phyloP scores from a whole-genome alignment of 495 filamentous ascomycete species.

The Xanthoparmelia taractica region DNA sequence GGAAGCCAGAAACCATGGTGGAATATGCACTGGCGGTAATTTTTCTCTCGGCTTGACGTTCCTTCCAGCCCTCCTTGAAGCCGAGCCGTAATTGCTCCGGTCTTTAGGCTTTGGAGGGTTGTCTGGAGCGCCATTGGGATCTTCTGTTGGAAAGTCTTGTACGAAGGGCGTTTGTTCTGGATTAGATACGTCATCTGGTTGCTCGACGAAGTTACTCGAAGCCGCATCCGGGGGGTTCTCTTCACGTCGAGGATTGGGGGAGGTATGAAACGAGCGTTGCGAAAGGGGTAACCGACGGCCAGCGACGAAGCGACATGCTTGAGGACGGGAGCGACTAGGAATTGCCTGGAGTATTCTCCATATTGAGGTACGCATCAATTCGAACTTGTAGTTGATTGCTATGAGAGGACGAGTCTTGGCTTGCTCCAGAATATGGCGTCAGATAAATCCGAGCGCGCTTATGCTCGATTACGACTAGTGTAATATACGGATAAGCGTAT shows the following conservation, averaged over 20 bases:
- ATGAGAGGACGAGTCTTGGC: not conserved
- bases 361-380: slow-evolving; percentile 21
- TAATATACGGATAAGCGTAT: too few relatives aligned
- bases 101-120: slow-evolving; percentile 20
- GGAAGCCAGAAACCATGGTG: slow-evolving; percentile 36
- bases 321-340: slow-evolving; percentile 4
- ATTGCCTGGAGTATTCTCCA: slow-evolving; percentile 21
- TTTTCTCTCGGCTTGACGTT: slow-evolving; percentile 26
- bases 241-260: slow-evolving; percentile 20
- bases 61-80: slow-evolving; percentile 25
- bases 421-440: not conserved
- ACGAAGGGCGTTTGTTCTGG: slow-evolving; percentile 4
- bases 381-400: not conserved
- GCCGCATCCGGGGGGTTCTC: slow-evolving; percentile 20
- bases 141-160: not conserved
- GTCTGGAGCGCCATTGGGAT: slow-evolving; percentile 14
- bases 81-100: slow-evolving; percentile 27
- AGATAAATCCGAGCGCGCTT: not conserved
- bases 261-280: slow-evolving; percentile 25
- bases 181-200: not conserved
- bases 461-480: not conserved
- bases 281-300: slow-evolving; percentile 28
- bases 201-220: slow-evolving; percentile 7
- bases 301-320: slow-evolving; percentile 20
- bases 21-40: slow-evolving; percentile 26